phyloP scores from a whole-genome alignment of 1,284 basidiomycete genomes.

The Porogramme epimiltina region DNA sequence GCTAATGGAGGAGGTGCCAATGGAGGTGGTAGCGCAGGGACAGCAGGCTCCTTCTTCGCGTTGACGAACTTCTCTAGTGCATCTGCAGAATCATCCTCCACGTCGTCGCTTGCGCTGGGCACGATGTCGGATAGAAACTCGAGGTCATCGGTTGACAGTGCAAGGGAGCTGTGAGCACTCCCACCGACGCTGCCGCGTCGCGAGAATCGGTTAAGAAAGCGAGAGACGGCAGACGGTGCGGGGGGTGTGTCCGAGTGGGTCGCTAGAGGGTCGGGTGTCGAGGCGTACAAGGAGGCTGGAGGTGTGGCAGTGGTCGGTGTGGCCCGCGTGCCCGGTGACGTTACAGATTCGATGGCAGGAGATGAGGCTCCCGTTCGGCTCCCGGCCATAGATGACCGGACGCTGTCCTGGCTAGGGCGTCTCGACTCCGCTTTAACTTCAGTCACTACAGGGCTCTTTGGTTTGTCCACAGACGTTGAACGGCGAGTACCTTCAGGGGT shows the following conservation, averaged over 20 bases:
- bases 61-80: slow-evolving; percentile 25
- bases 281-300: slow-evolving; percentile 23
- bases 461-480: slow-evolving; percentile 14
- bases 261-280: slow-evolving; percentile 24
- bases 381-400: slow-evolving; percentile 13
- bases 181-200: slow-evolving; percentile 40
- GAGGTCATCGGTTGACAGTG: slow-evolving; percentile 70
- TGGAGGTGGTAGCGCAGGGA: slow-evolving; percentile 44
- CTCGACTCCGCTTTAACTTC: slow-evolving; percentile 16
- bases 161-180: slow-evolving; percentile 50
- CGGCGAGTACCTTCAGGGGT: neutral
- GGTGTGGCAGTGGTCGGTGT: slow-evolving; percentile 8
- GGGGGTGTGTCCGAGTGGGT: slow-evolving; percentile 20
- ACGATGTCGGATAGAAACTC: slow-evolving; percentile 77
- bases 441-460: slow-evolving; percentile 9
- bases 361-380: slow-evolving; percentile 10
- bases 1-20: slow-evolving; percentile 17
- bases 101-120: slow-evolving; percentile 51
- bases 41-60: slow-evolving; percentile 44
- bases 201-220: slow-evolving; percentile 72
- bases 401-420: slow-evolving; percentile 23
- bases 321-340: slow-evolving; percentile 1
- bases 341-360: neutral
- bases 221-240: slow-evolving; percentile 59
- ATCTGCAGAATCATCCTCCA: slow-evolving; percentile 37